Percentiles rank a stretch among this genome's conserved stretches.
Evolutionary conservation across 2,329 filamentous ascomycete genomes (phyloP).

Genomic region (Aspergillus phoenicis): DNA sequence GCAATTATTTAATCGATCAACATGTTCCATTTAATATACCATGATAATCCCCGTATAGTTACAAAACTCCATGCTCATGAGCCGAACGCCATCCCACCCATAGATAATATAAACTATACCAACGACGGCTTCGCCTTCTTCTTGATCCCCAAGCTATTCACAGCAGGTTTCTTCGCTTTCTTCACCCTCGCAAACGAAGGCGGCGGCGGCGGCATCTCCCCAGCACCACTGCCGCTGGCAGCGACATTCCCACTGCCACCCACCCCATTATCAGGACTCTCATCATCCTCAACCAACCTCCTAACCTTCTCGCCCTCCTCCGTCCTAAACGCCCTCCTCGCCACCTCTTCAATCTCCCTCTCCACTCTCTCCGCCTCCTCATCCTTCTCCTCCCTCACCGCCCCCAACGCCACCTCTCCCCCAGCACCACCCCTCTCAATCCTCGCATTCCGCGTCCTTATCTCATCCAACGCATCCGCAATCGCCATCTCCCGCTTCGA

Average conservation of each 20-base stretch:
- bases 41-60: slow-evolving; percentile 2
- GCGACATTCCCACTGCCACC: background rate
- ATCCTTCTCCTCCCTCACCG: slow-evolving; percentile 60
- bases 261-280: slow-evolving; percentile 36
- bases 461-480: slow-evolving; percentile 93
- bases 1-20: slow-evolving; percentile 12
- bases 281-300: slow-evolving; percentile 56
- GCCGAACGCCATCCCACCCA: slow-evolving; percentile 13
- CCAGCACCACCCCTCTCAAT: slow-evolving; percentile 75
- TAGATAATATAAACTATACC: slow-evolving; percentile 21
- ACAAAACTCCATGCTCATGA: slow-evolving; percentile 3
- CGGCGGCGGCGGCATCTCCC: slow-evolving; percentile 55
- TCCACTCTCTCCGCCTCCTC: slow-evolving; percentile 68
- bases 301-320: slow-evolving; percentile 59
- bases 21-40: background rate
- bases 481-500: slow-evolving; percentile 95
- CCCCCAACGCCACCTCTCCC: slow-evolving; percentile 58
- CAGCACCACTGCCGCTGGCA: slow-evolving; percentile 16
- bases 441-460: slow-evolving; percentile 85
- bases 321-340: slow-evolving; percentile 73
- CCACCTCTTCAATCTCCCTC: slow-evolving; percentile 79
- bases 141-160: slow-evolving; percentile 79
- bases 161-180: slow-evolving; percentile 85
- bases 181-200: slow-evolving; percentile 70
- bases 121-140: slow-evolving; percentile 73